Conservation (phyloP, 2,329 filamentous ascomycete genomes). For the Diaporthe destruens region DNA sequence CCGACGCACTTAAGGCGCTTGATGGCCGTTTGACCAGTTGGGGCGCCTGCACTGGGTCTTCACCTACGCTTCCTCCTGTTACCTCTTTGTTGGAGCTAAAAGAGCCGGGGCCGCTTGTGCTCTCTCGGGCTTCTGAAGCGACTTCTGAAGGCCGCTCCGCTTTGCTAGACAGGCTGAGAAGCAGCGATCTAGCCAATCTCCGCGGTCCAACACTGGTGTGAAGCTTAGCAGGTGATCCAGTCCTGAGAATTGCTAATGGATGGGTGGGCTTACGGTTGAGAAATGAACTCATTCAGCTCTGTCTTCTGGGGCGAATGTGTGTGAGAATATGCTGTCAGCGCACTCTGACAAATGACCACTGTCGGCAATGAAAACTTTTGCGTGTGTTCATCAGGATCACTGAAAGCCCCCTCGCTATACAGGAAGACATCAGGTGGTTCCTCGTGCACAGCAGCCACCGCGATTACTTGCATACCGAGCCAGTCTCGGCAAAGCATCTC, state of each 20-base stretch:
- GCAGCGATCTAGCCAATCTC: slow-evolving; percentile 40
- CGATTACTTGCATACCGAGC: slow-evolving; percentile 31
- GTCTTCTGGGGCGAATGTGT: background rate
- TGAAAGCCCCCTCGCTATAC: slow-evolving; percentile 28
- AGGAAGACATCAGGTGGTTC: slow-evolving; percentile 27
- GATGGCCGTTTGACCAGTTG: background rate
- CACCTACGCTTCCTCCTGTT: no score
- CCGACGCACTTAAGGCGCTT: background rate
- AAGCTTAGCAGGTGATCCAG: background rate
- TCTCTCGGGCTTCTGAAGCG: background rate
- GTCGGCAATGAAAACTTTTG: background rate
- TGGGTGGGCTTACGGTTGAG: slow-evolving; percentile 38
- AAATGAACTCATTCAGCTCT: slow-evolving; percentile 33
- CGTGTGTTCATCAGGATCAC: background rate
- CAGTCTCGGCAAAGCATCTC: slow-evolving; percentile 35
- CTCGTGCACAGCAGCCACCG: background rate
- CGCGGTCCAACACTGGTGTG: slow-evolving; percentile 36
- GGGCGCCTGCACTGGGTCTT: background rate
- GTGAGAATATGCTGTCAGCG: slow-evolving; percentile 30
- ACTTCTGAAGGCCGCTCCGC: background rate
- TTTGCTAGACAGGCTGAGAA: slow-evolving; percentile 13
- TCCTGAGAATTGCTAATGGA: background rate
- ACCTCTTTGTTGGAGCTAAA: background rate
- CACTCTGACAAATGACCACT: slow-evolving; percentile 36
- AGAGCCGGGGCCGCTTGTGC: no score